A percentile compares a stretch with the other conserved stretches of the same genome.
These are phyloP conservation scores for Syzygium aqueum DNA, from an alignment of 345 rosid genomes.

Conservation along the genomic window DNA sequence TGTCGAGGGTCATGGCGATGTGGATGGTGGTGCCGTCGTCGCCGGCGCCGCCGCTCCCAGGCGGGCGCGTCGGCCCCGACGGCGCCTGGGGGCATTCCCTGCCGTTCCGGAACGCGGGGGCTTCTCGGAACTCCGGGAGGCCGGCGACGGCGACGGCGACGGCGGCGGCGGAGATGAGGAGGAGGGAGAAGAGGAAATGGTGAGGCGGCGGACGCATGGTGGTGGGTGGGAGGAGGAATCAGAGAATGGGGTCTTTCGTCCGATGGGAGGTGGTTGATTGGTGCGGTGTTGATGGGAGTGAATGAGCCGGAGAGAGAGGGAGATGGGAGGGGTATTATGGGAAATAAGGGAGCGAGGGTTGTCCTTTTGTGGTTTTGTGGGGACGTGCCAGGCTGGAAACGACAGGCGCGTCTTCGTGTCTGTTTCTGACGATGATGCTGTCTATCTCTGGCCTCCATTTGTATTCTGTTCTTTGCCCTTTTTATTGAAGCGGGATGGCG, in stretches of 20 bases:
- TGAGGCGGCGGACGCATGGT: not conserved
- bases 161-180: not conserved
- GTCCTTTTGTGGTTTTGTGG: not conserved
- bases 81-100: not conserved
- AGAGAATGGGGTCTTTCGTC: not conserved
- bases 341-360: not conserved
- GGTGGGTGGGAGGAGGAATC: not conserved
- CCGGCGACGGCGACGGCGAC: not conserved
- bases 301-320: not conserved
- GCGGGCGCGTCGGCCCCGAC: slow-evolving; percentile 4
- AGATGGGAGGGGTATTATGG: slow-evolving; percentile 21
- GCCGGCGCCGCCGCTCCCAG: not conserved
- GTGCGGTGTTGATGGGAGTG: not conserved
- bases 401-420: slow-evolving; percentile 4
- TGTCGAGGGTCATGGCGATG: slow-evolving; percentile 81
- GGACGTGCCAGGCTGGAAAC: not conserved
- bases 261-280: not conserved
- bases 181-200: slow-evolving; percentile 20
- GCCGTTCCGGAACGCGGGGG: slow-evolving; percentile 6
- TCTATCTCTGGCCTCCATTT: not conserved
- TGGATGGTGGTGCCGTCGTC: slow-evolving; percentile 27
- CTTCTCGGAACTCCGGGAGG: slow-evolving; percentile 1
- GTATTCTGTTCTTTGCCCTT: not conserved
- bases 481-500: not conserved
- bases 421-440: not conserved